These are phyloP conservation scores for Parachaetomium inaequale DNA, from an alignment of 495 filamentous ascomycete species.

Conservation along the genomic window DNA sequence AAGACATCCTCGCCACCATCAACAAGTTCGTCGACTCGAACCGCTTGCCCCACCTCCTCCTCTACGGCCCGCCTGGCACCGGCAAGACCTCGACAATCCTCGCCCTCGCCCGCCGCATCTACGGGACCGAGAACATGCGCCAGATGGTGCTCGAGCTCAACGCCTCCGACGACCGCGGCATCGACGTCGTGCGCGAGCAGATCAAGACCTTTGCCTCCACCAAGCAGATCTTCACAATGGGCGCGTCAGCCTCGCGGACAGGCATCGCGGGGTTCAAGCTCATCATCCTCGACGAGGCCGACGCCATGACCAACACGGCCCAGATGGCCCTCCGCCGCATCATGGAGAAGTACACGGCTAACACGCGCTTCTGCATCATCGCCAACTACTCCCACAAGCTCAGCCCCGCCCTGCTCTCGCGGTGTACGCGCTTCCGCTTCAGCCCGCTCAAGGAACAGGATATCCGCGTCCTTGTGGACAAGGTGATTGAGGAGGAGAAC, in stretches of 20 bases:
- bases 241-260: slow-evolving; percentile 37
- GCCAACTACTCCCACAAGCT: slow-evolving; percentile 99
- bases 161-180: slow-evolving; percentile 93
- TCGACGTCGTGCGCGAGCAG: slow-evolving; percentile 97
- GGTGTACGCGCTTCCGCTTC: slow-evolving; percentile 94
- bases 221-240: slow-evolving; percentile 55
- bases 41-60: slow-evolving; percentile 90
- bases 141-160: slow-evolving; percentile 99
- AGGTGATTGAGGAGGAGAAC: slow-evolving; percentile 82
- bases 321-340: slow-evolving; percentile 97
- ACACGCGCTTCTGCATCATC: slow-evolving; percentile 97
- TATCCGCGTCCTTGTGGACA: slow-evolving; percentile 78
- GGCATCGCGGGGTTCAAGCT: slow-evolving; percentile 79
- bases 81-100: slow-evolving; percentile 98
- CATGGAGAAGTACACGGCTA: slow-evolving; percentile 99
- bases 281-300: slow-evolving; percentile 96
- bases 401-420: slow-evolving; percentile 85
- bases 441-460: slow-evolving; percentile 85
- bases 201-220: slow-evolving; percentile 96
- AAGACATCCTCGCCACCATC: slow-evolving; percentile 95
- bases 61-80: slow-evolving; percentile 95
- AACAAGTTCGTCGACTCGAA: slow-evolving; percentile 94
- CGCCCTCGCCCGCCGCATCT: slow-evolving; percentile 83
- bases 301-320: slow-evolving; percentile 94
- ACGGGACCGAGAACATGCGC: slow-evolving; percentile 85